Base-by-base conservation (phyloP, 1,139 yeast genomes). In the Arxiozyma slooffiae region DNA sequence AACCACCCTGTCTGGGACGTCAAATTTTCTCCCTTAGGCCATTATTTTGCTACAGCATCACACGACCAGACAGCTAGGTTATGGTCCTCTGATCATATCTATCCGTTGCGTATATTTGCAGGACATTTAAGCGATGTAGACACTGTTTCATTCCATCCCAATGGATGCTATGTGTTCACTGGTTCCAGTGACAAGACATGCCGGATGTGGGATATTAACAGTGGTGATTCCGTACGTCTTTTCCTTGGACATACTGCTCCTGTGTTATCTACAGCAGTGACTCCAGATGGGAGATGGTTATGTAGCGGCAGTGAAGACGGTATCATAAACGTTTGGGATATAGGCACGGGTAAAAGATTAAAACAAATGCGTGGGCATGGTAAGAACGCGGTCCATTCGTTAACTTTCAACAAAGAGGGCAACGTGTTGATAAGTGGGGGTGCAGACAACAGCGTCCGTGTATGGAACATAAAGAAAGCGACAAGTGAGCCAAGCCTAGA, bases 1-100 rank as follows among this genome's bases (percentile, higher is more conserved):
- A 88, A 83, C 60, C 95, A 86, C 58, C 97, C 98, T 1, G 85
- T 94, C 30, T 94, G 98, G 98, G 98, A 94, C 64, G 97, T 92
- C 6, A 79, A 85, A 59, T 92, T 89, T 63, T 83, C 96, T 4
- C 98, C 98, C 1, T 73, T 86, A 62, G 98, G 98, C 2, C 97
- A 92, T 69, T 94, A 94, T 71, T 94, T 94, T 69, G 97, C 95
- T 14, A 89, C 97, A 0, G 97, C 95, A 0, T 88, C 97, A 4
- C 97, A 90, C 63, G 99, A 94, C 64, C 97, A 90, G 67, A 94
- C 98, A 0, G 98, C 97, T 0, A 76, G 97, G 56, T 74, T 94
- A 53, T 94, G 99, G 99, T 90, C 96, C 39, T 89, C 96, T 55
- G 98, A 94, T 67, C 99, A 94, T 68, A 90, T 94, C 45, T 90